Percentiles rank a stretch among this genome's conserved stretches.
phyloP scores from a whole-genome alignment of 2,329 filamentous ascomycete species.

The Drechslerella dactyloides region DNA sequence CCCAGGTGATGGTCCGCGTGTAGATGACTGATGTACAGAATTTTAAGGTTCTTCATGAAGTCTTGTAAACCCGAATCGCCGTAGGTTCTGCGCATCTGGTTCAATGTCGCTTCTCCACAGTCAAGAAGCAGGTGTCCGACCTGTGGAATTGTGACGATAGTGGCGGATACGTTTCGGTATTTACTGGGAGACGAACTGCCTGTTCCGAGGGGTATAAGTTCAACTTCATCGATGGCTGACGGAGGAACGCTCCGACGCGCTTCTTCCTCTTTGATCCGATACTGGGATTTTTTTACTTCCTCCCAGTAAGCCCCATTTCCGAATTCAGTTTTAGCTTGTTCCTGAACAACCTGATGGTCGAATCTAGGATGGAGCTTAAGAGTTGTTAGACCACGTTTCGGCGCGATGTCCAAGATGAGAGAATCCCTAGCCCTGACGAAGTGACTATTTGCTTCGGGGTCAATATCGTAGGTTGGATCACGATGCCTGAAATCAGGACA shows the following conservation, averaged over 20 bases:
- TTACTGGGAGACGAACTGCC: constrained; percentile 89
- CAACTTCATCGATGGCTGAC: constrained; percentile 72
- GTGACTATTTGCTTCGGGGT: constrained; percentile 22
- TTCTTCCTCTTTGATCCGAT: constrained; percentile 55
- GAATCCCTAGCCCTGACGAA: constrained; percentile 24
- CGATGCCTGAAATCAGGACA: constrained; percentile 59
- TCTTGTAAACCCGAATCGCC: constrained; percentile 68
- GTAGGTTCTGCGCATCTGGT: constrained; percentile 80
- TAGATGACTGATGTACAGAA: constrained; percentile 91
- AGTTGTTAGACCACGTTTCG: constrained; percentile 9
- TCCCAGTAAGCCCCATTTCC: constrained; percentile 60
- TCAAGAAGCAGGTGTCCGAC: constrained; percentile 90
- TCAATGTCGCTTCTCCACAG: constrained; percentile 88
- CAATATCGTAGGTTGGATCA: constrained; percentile 63
- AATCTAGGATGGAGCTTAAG: constrained; percentile 51
- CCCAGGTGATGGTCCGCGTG: constrained; percentile 97
- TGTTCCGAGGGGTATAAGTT: constrained; percentile 86
- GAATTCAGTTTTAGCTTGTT: constrained; percentile 51
- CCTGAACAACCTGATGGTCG: constrained; percentile 33
- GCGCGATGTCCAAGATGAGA: constrained; percentile 37
- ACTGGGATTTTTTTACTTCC: constrained; percentile 63
- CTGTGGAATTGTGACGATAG: constrained; percentile 80
- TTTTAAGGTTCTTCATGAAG: constrained; percentile 78
- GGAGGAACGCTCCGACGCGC: constrained; percentile 63
- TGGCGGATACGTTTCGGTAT: constrained; percentile 92